phyloP scores from a whole-genome alignment of 345 rosid species.

The Citrus medica region DNA sequence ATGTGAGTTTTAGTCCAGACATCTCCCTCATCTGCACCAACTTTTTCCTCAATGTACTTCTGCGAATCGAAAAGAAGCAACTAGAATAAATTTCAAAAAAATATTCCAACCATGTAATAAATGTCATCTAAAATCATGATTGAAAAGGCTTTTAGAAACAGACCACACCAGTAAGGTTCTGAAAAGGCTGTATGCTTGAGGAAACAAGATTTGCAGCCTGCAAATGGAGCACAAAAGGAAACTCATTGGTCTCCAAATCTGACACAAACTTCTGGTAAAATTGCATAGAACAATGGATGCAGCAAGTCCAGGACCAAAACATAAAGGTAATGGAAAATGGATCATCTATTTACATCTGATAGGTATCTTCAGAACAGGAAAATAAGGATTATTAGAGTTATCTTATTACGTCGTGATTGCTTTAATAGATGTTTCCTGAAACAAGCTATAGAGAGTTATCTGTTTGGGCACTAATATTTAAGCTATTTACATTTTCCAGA shows the following conservation, averaged over 20 bases:
- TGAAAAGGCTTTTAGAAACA: constrained; percentile 16
- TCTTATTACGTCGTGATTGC: background rate
- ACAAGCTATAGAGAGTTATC: background rate
- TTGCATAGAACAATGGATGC: background rate
- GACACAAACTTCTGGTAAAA: background rate
- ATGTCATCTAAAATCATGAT: background rate
- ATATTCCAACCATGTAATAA: background rate
- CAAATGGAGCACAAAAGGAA: constrained; percentile 2
- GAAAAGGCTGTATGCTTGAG: constrained; percentile 79
- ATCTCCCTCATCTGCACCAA: constrained; percentile 39
- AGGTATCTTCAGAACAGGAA: background rate
- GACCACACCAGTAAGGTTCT: constrained; percentile 59
- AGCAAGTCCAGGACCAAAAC: background rate
- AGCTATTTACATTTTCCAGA: background rate
- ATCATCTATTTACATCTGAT: background rate
- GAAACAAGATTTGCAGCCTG: constrained; percentile 75
- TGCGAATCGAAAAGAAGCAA: constrained; percentile 14
- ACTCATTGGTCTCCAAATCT: background rate
- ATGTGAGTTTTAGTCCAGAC: constrained; percentile 52
- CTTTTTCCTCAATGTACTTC: constrained; percentile 58
- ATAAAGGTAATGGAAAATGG: background rate
- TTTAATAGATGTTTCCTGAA: background rate
- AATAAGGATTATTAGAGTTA: background rate
- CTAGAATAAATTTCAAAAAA: background rate
- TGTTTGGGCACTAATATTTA: background rate